These are phyloP conservation scores for Herpotrichia juniperi DNA, from an alignment of 2,329 filamentous ascomycete species.

Conservation along the genomic window DNA sequence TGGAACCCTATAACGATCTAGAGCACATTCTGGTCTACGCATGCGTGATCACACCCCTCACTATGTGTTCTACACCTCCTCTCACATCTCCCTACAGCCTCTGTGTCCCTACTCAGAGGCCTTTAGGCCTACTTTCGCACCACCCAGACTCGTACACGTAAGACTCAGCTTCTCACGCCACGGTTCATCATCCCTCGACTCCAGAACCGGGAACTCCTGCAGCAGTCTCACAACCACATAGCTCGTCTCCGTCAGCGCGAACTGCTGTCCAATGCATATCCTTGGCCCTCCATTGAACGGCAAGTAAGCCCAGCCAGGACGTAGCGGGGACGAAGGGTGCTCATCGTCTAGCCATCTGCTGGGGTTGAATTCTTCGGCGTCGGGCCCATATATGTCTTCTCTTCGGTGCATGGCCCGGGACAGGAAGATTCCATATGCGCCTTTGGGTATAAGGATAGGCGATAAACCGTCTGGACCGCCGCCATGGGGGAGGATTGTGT, in stretches of 20 bases:
- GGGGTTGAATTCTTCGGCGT: constrained; percentile 39
- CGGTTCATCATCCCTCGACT: constrained; percentile 21
- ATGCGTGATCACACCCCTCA: too few relatives aligned
- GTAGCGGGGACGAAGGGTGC: constrained; percentile 9
- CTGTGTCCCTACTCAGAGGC: background rate
- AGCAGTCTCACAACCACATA: constrained; percentile 29
- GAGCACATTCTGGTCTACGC: too few relatives aligned
- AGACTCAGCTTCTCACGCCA: constrained; percentile 32
- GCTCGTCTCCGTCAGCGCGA: constrained; percentile 28
- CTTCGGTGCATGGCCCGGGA: constrained; percentile 35
- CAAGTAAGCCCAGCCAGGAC: constrained; percentile 35
- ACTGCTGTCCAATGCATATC: constrained; percentile 35
- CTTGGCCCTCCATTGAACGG: constrained; percentile 35
- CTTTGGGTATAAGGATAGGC: constrained; percentile 37
- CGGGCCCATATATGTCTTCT: constrained; percentile 37
- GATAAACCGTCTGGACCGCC: constrained; percentile 30
- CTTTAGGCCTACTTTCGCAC: constrained; percentile 23
- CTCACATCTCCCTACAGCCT: background rate
- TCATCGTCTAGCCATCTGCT: constrained; percentile 39
- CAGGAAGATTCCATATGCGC: constrained; percentile 16
- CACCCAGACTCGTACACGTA: constrained; percentile 22
- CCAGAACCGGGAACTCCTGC: constrained; percentile 23
- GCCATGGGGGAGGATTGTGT: constrained; percentile 37
- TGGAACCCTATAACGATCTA: too few relatives aligned
- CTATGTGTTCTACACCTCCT: too few relatives aligned